Conservation (phyloP, 257 asterid genomes). For the Craterostigma plantagineum region DNA sequence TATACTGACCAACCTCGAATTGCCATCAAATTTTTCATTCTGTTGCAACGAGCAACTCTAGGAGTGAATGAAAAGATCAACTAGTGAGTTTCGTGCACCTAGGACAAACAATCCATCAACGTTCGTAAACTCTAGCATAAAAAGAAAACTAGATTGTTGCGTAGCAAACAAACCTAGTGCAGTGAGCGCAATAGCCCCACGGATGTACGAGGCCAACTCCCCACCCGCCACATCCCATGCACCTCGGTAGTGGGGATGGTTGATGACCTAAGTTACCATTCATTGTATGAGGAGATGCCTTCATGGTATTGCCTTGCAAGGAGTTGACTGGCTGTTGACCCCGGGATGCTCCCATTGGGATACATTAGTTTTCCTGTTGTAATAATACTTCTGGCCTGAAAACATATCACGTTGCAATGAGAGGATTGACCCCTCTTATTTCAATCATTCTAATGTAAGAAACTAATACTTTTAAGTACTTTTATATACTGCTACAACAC, state of each 20-base stretch:
- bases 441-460: too few relatives aligned
- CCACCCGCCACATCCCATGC: slow-evolving; percentile 96
- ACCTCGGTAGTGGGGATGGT: slow-evolving; percentile 24
- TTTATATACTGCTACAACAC: too few relatives aligned
- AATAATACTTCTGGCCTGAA: slow-evolving; percentile 76
- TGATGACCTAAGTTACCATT: slow-evolving; percentile 19
- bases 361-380: slow-evolving; percentile 51
- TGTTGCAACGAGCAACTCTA: too few relatives aligned
- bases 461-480: too few relatives aligned
- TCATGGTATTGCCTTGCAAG: slow-evolving; percentile 17
- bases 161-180: slow-evolving; percentile 60
- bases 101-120: slow-evolving; percentile 2
- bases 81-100: not conserved
- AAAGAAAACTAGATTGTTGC: slow-evolving; percentile 5
- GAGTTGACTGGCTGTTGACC: slow-evolving; percentile 21
- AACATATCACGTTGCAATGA: not conserved
- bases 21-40: too few relatives aligned
- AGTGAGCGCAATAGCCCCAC: slow-evolving; percentile 92
- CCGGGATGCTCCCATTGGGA: slow-evolving; percentile 84
- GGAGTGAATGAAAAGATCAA: too few relatives aligned
- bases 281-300: slow-evolving; percentile 13
- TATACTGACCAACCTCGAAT: too few relatives aligned
- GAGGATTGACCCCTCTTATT: not conserved
- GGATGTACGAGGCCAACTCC: slow-evolving; percentile 78
- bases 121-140: not conserved